A percentile compares a stretch with the other conserved stretches of the same genome.
phyloP scores from a whole-genome alignment of 108 stramenopile species.

The Epipyxis sp. region DNA sequence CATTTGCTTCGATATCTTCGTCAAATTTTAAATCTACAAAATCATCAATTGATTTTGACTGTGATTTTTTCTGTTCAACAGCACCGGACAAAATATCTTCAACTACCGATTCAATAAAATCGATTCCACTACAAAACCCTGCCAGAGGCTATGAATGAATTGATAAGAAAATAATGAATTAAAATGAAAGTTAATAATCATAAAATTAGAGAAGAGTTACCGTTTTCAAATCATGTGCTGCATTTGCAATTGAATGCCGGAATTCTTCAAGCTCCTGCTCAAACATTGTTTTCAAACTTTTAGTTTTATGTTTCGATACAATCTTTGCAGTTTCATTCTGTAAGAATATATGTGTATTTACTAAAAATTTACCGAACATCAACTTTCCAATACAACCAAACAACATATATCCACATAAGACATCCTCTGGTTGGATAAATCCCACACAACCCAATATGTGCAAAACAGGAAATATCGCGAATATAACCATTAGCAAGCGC shows the following conservation, averaged over 20 bases:
- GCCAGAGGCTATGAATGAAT: conserved; percentile 8
- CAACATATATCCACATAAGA: too few relatives aligned
- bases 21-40: neutral
- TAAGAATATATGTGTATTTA: too few relatives aligned
- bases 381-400: too few relatives aligned
- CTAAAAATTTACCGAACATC: too few relatives aligned
- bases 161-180: neutral
- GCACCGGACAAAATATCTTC: neutral
- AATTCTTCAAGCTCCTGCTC: too few relatives aligned
- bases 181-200: neutral
- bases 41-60: conserved; percentile 18
- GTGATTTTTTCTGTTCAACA: neutral
- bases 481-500: too few relatives aligned
- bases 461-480: too few relatives aligned
- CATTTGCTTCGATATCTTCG: neutral
- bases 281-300: too few relatives aligned
- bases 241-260: conserved; percentile 7
- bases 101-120: neutral
- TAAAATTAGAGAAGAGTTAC: neutral
- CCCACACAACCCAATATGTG: too few relatives aligned
- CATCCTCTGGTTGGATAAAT: too few relatives aligned
- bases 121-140: neutral
- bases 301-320: too few relatives aligned
- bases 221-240: conserved; percentile 30
- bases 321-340: too few relatives aligned